Evolutionary conservation across 345 rosid genomes (phyloP).

Genomic region (Lepidium aucheri): DNA sequence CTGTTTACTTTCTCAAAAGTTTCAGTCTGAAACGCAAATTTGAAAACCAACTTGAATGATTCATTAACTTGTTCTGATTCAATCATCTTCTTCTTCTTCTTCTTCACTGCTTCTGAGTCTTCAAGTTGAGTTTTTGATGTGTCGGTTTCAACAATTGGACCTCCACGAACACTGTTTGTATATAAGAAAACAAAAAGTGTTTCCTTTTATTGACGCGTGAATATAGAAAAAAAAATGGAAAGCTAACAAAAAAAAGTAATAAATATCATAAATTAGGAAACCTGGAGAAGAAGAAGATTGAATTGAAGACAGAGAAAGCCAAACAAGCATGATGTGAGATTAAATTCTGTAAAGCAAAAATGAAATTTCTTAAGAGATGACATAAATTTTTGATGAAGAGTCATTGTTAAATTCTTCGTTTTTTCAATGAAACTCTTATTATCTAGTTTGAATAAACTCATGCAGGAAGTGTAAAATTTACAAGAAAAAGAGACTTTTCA

Average conservation of each 20-base stretch:
- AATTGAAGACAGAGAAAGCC: constrained; percentile 35
- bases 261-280: not conserved
- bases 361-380: constrained; percentile 12
- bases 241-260: not conserved
- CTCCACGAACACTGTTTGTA: constrained; percentile 23
- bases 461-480: constrained; percentile 18
- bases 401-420: constrained; percentile 7
- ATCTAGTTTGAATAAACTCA: constrained; percentile 33
- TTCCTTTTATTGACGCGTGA: constrained; percentile 9
- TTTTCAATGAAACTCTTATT: constrained; percentile 25
- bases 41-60: constrained; percentile 42
- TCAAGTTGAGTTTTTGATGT: constrained; percentile 4
- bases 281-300: constrained; percentile 28
- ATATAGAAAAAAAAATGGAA: not conserved
- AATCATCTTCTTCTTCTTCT: constrained; percentile 14
- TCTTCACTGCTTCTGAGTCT: not conserved
- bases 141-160: constrained; percentile 14
- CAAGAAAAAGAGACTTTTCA: constrained; percentile 45
- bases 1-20: constrained; percentile 35
- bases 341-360: constrained; percentile 28
- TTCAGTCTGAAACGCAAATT: constrained; percentile 66
- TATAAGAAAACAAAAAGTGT: not conserved
- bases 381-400: constrained; percentile 20
- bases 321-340: constrained; percentile 38
- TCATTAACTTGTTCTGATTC: constrained; percentile 23